Percentiles rank a stretch among this genome's conserved stretches.
These are phyloP conservation scores for Mucor racemosus DNA, from an alignment of 371 early-diverging fungal species.

Conservation along the genomic window DNA sequence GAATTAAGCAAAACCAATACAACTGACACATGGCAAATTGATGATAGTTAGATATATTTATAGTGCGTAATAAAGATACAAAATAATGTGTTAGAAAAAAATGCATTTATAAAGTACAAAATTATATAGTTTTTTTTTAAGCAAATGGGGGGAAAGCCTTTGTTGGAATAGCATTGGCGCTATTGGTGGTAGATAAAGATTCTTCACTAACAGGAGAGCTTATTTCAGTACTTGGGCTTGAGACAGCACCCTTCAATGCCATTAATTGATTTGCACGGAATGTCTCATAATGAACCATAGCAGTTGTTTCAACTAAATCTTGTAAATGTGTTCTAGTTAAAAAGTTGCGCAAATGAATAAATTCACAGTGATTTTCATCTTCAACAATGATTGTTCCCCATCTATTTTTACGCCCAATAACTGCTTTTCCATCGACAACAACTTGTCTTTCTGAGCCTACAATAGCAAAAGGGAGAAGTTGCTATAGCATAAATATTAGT, in stretches of 20 bases:
- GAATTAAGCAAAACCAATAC: constrained; percentile 43
- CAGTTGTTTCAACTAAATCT: constrained; percentile 86
- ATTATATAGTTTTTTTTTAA: constrained; percentile 14
- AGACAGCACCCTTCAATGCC: constrained; percentile 67
- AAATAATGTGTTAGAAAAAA: constrained; percentile 1
- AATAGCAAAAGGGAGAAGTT: constrained; percentile 85
- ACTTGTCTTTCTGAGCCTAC: constrained; percentile 85
- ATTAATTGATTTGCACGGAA: constrained; percentile 89
- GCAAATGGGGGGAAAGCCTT: constrained; percentile 44
- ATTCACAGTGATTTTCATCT: constrained; percentile 77
- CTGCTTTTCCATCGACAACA: constrained; percentile 79
- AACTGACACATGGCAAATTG: constrained; percentile 44
- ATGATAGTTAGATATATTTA: constrained; percentile 26
- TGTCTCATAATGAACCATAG: constrained; percentile 88
- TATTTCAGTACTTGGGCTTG: constrained; percentile 13
- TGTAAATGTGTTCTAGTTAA: constrained; percentile 85
- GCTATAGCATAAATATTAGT: too few relatives aligned
- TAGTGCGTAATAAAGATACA: not conserved
- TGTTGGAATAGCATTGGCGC: constrained; percentile 14
- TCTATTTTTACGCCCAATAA: constrained; percentile 71
- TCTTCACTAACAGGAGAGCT: constrained; percentile 18
- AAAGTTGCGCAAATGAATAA: constrained; percentile 84
- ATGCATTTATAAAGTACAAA: constrained; percentile 1
- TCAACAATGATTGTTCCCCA: constrained; percentile 76
- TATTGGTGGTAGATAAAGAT: constrained; percentile 19